Evolutionary conservation across 2,329 filamentous ascomycete genomes (phyloP), one percentile per base, ranked within the genome.

Genomic region (Fusarium sp.): DNA sequence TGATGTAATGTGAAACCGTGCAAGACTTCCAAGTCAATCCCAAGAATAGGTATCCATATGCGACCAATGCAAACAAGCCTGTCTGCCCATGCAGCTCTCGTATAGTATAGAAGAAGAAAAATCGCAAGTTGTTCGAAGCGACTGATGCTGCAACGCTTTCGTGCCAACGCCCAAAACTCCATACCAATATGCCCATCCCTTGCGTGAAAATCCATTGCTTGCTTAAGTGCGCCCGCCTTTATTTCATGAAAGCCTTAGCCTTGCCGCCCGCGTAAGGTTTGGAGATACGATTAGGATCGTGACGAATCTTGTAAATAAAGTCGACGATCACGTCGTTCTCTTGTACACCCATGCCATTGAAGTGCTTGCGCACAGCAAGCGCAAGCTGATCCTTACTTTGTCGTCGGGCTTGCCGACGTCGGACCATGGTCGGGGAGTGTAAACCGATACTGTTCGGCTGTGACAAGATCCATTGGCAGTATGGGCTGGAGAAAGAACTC

Each of bases 251-350:
- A 43, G 32, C 49, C 34, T 50, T 46, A 30, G 46, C 25, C 40
- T 61, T 66, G 42, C 63, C 45, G 50, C 57, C 37, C 20, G 42
- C 14, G 34, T 59, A 59, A 45, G 73, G 75, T 59, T 75, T 76
- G n/a, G 75, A 59, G 45, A 76, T 68, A 9, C 73, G 63, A 48
- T 73, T 77, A 7, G 74, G 60, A 21, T 80, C 77, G 65, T 77
- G 78, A 25, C 78, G 78, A 30, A 92, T 86, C 76, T 89, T 92
- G 83, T 93, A 92, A 66, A 94, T 84, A 77, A 93, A 89, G 69
- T 92, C 91, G 59, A 94, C 91, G 60, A 96, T 91, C 70, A 94
- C 90, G 74, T 96, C 93, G 76, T 90, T 93, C 82, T 97, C 93
- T 69, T 90, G 90, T 42, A 95, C 88, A 18, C 91, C 91, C 70